Evolutionary conservation across 345 rosid genomes (phyloP).

Genomic region (Pseudoturritis turrita): DNA sequence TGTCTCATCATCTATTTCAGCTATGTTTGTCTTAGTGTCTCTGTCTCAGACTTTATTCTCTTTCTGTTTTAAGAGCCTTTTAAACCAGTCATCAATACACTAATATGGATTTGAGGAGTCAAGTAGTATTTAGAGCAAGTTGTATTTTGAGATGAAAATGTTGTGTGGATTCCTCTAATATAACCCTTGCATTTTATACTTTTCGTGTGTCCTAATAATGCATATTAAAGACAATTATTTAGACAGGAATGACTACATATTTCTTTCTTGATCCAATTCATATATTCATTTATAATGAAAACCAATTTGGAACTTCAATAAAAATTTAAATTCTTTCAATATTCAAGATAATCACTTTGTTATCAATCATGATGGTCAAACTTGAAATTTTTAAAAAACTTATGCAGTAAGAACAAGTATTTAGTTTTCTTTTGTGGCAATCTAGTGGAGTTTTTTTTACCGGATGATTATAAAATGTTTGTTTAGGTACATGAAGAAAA

Average conservation of each 20-base stretch:
- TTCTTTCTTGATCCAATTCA: neutral
- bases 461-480: no score
- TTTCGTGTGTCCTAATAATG: neutral
- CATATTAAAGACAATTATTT: neutral
- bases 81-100: no score
- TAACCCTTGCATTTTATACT: neutral
- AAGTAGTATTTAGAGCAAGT: neutral
- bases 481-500: neutral
- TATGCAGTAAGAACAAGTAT: neutral
- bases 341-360: neutral
- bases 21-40: no score
- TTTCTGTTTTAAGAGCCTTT: no score
- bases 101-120: constrained; percentile 12
- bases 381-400: neutral
- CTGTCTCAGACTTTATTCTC: no score
- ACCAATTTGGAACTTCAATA: neutral
- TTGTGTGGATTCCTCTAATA: neutral
- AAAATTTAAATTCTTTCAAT: neutral
- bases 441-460: no score
- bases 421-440: no score
- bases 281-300: neutral
- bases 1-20: no score
- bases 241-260: neutral
- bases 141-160: neutral
- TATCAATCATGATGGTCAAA: neutral